phyloP scores from a whole-genome alignment of 2,329 filamentous ascomycete species.

The Trichoderma hamatum region DNA sequence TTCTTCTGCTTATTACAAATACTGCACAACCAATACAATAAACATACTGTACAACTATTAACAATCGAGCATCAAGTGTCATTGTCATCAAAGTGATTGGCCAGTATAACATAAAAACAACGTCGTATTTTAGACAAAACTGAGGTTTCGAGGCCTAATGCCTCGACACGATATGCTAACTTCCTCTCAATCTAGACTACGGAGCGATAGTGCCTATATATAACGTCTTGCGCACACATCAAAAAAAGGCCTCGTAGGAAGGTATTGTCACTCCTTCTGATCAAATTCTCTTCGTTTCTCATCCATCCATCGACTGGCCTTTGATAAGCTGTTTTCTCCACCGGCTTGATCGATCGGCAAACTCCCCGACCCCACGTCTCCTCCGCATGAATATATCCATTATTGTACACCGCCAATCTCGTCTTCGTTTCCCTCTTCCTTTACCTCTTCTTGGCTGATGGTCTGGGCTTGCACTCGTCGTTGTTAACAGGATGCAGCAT shows the following conservation, averaged over 20 bases:
- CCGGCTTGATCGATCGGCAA: background rate
- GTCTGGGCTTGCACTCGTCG: constrained; percentile 66
- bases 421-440: constrained; percentile 10
- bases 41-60: background rate
- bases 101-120: background rate
- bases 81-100: background rate
- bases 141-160: background rate
- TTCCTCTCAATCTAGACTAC: constrained; percentile 1
- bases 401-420: constrained; percentile 11
- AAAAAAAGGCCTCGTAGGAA: constrained; percentile 13
- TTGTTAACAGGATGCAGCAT: constrained; percentile 76
- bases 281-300: constrained; percentile 2
- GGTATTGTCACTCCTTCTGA: constrained; percentile 15
- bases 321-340: background rate
- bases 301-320: background rate
- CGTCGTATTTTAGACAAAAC: constrained; percentile 16
- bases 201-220: constrained; percentile 9
- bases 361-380: background rate
- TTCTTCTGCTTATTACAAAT: background rate
- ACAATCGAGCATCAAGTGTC: background rate
- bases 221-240: constrained; percentile 6
- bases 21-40: background rate
- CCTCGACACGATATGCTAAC: constrained; percentile 12
- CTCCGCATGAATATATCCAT: constrained; percentile 7
- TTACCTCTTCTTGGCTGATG: constrained; percentile 62